Evolutionary conservation across 768 basidiomycete genomes (phyloP).

Genomic region (Amylocystis lapponica): DNA sequence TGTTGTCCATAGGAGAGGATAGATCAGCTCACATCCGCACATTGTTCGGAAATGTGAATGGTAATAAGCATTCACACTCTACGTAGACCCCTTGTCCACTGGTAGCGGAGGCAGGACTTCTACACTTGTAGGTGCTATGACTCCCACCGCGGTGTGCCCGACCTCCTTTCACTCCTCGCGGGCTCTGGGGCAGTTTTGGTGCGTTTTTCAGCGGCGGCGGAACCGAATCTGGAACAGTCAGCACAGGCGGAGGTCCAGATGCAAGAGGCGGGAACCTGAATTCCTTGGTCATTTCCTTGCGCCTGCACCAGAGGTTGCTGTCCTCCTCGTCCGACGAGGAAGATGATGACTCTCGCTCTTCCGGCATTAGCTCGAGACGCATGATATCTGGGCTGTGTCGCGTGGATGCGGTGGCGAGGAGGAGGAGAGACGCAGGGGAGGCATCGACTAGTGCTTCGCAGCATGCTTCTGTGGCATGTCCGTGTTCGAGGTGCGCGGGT

Average conservation of each 20-base stretch:
- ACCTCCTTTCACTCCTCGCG: conserved; percentile 4
- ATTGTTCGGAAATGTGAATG: too few species aligned
- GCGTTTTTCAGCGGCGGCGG: not conserved
- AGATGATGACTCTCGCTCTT: conserved; percentile 38
- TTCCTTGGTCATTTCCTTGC: conserved; percentile 60
- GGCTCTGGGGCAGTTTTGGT: not conserved
- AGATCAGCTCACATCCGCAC: too few species aligned
- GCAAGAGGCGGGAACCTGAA: conserved; percentile 21
- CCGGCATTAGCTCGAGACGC: conserved; percentile 43
- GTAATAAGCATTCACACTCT: too few species aligned
- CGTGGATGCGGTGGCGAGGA: conserved; percentile 35
- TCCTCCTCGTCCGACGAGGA: conserved; percentile 19
- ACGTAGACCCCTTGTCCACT: conserved; percentile 58
- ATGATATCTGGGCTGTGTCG: conserved; percentile 5
- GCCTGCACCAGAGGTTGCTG: conserved; percentile 18
- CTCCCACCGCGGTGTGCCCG: conserved; percentile 21
- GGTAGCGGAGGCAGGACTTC: conserved; percentile 80
- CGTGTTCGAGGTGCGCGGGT: conserved; percentile 32
- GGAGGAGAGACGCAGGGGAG: conserved; percentile 37
- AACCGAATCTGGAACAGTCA: conserved; percentile 13
- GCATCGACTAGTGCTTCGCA: conserved; percentile 64
- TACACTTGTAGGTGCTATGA: conserved; percentile 58
- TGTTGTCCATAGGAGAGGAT: too few species aligned
- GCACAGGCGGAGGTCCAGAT: conserved; percentile 27
- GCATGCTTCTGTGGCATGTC: conserved; percentile 24